Base-by-base conservation (phyloP, 805 yeast species). In the Saccharomycopsis fermentans region DNA sequence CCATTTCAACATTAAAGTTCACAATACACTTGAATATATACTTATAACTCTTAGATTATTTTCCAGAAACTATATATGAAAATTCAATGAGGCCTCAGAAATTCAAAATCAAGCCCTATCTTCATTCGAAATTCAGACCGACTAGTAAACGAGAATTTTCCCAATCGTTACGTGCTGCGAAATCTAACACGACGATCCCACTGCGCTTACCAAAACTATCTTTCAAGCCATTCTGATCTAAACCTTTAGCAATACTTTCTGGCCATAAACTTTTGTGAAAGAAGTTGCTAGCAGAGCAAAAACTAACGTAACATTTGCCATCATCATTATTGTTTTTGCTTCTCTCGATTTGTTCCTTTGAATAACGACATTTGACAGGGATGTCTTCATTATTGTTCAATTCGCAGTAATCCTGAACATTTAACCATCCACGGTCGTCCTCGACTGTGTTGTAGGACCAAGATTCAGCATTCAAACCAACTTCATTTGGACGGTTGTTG, bases 241-340 rank as follows among this genome's bases (percentile, higher is more conserved):
- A 72, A 58, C 81, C 82, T 58, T 76, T 72, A 19, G 90, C 81
- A 61, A 86, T 81, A 63, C 78, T 75, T 59, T 78, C 76, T 1
- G 94, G 94, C 94, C 94, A 87, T 69, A 89, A 86, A 53, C 74
- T 76, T 55, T 76, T 81, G 70, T 84, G 81, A 70, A 83, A 84
- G 68, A 86, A 84, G 70, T 84, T 84, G 51, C 90, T 77, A 17
- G 86, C 92, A 1, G 90, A 79, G 59, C 89, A 82, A 69, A 84
- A 87, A 72, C 87, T 87, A 62, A 87, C 71, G 65, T 80, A 86
- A 63, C 87, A 71, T 69, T 84, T 86, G 54, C 70, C 70, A 27
- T 71, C 63, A 58, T 73, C 68, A 55, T 80, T 74, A 14, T 69
- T 60, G 65, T 76, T 78, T 70, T 80, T 67, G 1, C 92, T 87